Base-by-base conservation (phyloP, 768 basidiomycete genomes). In the Rhizopogon salebrosus region DNA sequence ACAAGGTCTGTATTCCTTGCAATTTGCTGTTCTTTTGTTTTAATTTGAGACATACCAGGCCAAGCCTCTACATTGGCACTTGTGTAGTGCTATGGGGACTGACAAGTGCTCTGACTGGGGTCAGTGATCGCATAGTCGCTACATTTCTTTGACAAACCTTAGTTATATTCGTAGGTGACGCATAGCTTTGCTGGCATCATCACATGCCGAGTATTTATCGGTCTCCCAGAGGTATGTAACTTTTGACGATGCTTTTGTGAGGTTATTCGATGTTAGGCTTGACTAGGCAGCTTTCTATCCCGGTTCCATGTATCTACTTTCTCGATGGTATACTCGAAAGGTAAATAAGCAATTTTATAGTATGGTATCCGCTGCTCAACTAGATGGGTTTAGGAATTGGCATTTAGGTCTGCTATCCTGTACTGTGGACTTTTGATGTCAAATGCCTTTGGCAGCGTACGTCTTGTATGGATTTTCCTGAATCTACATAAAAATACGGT, bases 71-170 rank as follows among this genome's bases (percentile, higher is more conserved):
- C 61, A 84, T 88, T 6, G 80, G 83, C 6, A 56, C 61, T 24
- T 86, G 84, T 56, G 80, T 83, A 13, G 69, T 81, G 24, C 53
- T 79, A 3, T 88, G 86, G 85, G 85, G 85, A 1, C 54, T 84
- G 26, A 82, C 80, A 3, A 85, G 83, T 45, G 70, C 78, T 7
- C 66, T 85, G 41, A 87, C 84, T 27, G 85, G 84, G 6, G 78
- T 83, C 60, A 36, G 75, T 57, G 4, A 46, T 37, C 18, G 13
- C 24, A 43, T n/a, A 2, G n/a, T 18, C 14, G 13, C 31, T 24
- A 16, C 23, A 24, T 1, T 11, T 18, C 18, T 24, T 22, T n/a
- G 13, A 35, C 3, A 10, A n/a, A 23, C 16, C 13, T 40, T 27
- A 14, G 31, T 40, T 53, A 41, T 27, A 31, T 35, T 27, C 23